Evolutionary conservation across 1,284 basidiomycete genomes (phyloP).

Genomic region (Ustilago trichophora): DNA sequence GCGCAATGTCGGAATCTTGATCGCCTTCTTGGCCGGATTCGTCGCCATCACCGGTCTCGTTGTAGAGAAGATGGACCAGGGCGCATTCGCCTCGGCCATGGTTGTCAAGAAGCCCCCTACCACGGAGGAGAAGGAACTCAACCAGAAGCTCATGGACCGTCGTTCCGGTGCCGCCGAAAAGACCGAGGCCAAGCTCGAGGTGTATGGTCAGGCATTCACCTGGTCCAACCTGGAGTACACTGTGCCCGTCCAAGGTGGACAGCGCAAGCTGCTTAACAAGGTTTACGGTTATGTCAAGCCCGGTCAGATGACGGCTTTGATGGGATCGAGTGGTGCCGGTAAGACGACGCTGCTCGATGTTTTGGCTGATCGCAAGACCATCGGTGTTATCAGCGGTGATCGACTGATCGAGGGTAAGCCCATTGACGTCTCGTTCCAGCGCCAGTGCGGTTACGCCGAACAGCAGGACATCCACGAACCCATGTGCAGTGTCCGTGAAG

Average conservation of each 20-base stretch:
- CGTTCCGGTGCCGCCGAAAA: slow-evolving; percentile 35
- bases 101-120: slow-evolving; percentile 56
- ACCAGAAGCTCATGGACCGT: slow-evolving; percentile 37
- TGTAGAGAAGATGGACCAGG: slow-evolving; percentile 47
- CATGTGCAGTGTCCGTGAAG: slow-evolving; percentile 83
- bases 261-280: slow-evolving; percentile 76
- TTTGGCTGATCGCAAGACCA: slow-evolving; percentile 79
- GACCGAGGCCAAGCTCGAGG: slow-evolving; percentile 54
- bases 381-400: slow-evolving; percentile 81
- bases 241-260: slow-evolving; percentile 71
- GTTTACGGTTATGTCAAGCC: slow-evolving; percentile 85
- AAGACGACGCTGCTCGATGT: slow-evolving; percentile 77
- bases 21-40: slow-evolving; percentile 61
- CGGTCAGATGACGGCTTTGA: slow-evolving; percentile 76
- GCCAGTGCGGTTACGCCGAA: slow-evolving; percentile 74
- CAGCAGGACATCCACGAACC: slow-evolving; percentile 86
- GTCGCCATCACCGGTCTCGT: slow-evolving; percentile 52
- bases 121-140: slow-evolving; percentile 43
- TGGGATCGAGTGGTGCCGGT: slow-evolving; percentile 79
- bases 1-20: slow-evolving; percentile 69
- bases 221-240: slow-evolving; percentile 69
- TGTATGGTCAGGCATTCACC: slow-evolving; percentile 64
- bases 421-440: slow-evolving; percentile 78
- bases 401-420: slow-evolving; percentile 79
- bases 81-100: slow-evolving; percentile 58